Evolutionary conservation across 441 rosid species (phyloP).

Genomic region (Capsella rubella): DNA sequence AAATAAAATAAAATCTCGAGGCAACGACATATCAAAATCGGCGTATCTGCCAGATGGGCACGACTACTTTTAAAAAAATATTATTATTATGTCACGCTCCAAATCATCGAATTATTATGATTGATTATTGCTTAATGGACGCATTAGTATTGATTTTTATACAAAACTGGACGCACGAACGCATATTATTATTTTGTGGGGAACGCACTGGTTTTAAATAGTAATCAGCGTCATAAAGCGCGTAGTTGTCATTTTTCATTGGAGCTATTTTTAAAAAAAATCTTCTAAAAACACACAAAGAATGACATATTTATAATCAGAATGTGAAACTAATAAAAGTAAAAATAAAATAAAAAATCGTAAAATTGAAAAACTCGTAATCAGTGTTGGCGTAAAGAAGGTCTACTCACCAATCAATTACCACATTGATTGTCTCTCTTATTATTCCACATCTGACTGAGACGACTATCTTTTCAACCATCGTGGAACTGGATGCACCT

Average conservation of each 20-base stretch:
- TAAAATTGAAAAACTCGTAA: constrained; percentile 6
- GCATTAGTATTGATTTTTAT: constrained; percentile 3
- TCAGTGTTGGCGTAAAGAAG: constrained; percentile 12
- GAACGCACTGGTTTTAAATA: neutral
- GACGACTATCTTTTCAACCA: constrained; percentile 35
- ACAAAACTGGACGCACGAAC: constrained; percentile 28
- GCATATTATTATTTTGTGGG: constrained; percentile 13
- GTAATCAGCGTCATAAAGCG: constrained; percentile 23
- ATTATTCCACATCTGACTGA: constrained; percentile 18
- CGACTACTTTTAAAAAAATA: neutral
- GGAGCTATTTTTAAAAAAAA: neutral
- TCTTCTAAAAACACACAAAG: constrained; percentile 2
- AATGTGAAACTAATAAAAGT: neutral
- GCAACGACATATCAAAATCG: constrained; percentile 24
- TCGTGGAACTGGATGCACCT: constrained; percentile 9
- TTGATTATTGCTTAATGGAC: constrained; percentile 1
- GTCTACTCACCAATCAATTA: constrained; percentile 24
- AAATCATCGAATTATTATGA: neutral
- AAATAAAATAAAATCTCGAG: neutral
- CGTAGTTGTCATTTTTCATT: constrained; percentile 18
- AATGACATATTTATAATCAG: neutral
- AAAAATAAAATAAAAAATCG: neutral
- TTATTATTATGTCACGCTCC: neutral
- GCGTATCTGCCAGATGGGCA: constrained; percentile 34
- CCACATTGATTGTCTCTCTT: constrained; percentile 29